These are phyloP conservation scores for Leucogyrophana mollusca DNA, from an alignment of 768 basidiomycete genomes.

Conservation along the genomic window DNA sequence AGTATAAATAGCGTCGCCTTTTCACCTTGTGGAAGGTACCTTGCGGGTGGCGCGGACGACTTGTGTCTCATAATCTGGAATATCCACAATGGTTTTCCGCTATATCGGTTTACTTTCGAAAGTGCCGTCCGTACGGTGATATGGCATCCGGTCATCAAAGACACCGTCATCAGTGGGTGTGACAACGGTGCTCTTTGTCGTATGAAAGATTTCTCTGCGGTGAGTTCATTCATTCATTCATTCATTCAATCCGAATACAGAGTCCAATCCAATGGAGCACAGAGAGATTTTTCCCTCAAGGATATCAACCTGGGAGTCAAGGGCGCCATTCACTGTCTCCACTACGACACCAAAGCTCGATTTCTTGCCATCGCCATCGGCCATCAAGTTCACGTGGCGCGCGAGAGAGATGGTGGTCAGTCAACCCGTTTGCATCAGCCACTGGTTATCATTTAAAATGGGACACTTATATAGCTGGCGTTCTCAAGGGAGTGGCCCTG, in stretches of 20 bases:
- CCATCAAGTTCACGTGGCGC: background rate
- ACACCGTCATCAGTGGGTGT: constrained; percentile 2
- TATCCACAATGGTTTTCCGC: background rate
- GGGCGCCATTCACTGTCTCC: background rate
- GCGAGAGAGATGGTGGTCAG: background rate
- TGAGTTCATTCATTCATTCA: background rate
- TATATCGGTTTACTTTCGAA: constrained; percentile 1
- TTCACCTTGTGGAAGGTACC: background rate
- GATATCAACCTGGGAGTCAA: constrained; percentile 1
- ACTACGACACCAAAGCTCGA: background rate
- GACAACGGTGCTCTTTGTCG: background rate
- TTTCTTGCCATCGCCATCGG: constrained; percentile 1
- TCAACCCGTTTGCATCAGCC: background rate
- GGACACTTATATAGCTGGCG: background rate
- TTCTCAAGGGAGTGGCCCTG: no score
- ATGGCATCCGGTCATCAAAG: constrained; percentile 1
- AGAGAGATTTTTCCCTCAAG: background rate
- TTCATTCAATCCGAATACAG: background rate
- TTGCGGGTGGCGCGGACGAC: background rate
- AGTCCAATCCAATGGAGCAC: background rate
- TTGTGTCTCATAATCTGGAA: background rate
- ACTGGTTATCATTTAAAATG: background rate
- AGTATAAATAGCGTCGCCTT: background rate
- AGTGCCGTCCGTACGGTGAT: background rate
- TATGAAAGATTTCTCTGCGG: constrained; percentile 1